Evolutionary conservation across 2,329 filamentous ascomycete genomes (phyloP), one percentile per base, ranked within the genome.

Genomic region (Penicillium sp.): DNA sequence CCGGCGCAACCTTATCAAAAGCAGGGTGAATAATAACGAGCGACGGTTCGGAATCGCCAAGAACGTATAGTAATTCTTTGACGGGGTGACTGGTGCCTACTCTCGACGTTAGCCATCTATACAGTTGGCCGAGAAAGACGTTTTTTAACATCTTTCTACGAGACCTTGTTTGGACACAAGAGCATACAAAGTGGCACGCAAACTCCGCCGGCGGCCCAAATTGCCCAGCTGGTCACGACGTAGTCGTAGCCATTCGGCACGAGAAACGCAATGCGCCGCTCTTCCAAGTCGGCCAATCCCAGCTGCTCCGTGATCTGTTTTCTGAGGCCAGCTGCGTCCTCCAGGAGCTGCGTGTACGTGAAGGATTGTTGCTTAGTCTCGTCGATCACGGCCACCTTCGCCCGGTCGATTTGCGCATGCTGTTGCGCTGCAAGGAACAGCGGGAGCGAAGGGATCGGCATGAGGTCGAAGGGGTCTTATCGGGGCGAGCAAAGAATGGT

Each of bases 161-260:
- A 6, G 25, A 27, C 6, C 25, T 8, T 5, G 25, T 27, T 27
- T 27, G 25, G 10, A 1, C 11, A 8, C 8, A 18, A 22, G 35
- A 33, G 57, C 68, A 46, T 71, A 75, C 73, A 76, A 11, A 76
- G 63, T 18, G 74, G 73, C 18, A 76, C 73, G 28, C 66, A 69
- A 16, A 75, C 67, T n/a, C 71, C 74, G 14, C 74, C 74, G 4
- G 72, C 69, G 10, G 72, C 73, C 73, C 73, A 76, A 46, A 74
- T 57, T 7, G 74, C 73, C 73, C 73, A 76, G 61, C 74, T 71
- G 24, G 65, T 70, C 9, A 67, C 70, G 7, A 73, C 71, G 57
- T 74, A 74, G 47, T 74, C 72, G 50, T 75, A 75, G 36, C 72
- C 71, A 54, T 71, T 71, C 1, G 72, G 72, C 9, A 65, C 61